phyloP scores from a whole-genome alignment of 2,329 filamentous ascomycete species.

The Ascochyta fabae region DNA sequence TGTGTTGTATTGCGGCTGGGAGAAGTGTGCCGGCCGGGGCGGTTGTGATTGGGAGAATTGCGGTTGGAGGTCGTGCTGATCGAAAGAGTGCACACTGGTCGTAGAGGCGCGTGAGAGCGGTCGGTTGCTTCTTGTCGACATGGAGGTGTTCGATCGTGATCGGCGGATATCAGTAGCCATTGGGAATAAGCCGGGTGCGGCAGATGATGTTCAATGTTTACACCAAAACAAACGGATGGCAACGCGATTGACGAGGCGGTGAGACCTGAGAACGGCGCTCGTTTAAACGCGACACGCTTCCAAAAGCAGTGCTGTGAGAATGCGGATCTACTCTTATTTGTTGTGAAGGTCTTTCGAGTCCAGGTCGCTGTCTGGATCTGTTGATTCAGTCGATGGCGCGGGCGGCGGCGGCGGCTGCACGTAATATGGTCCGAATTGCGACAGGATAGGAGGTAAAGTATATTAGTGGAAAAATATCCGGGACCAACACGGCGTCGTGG shows the following conservation, averaged over 20 bases:
- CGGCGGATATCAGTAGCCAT: conserved; percentile 50
- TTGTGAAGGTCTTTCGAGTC: conserved; percentile 3
- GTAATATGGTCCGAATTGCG: conserved; percentile 12
- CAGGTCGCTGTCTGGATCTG: neutral
- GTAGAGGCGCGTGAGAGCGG: conserved; percentile 58
- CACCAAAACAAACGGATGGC: conserved; percentile 41
- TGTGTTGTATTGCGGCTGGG: conserved; percentile 37
- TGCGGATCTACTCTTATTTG: conserved; percentile 26
- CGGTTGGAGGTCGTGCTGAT: conserved; percentile 38
- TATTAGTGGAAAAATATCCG: conserved; percentile 24
- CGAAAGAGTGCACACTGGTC: conserved; percentile 54
- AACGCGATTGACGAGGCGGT: conserved; percentile 16
- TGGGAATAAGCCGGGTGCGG: conserved; percentile 25
- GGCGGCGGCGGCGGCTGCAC: conserved; percentile 17
- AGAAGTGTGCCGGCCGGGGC: conserved; percentile 22
- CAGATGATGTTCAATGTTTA: conserved; percentile 36
- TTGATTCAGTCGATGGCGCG: conserved; percentile 7
- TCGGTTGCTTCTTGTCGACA: conserved; percentile 52
- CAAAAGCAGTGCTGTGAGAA: neutral
- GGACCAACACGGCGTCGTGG: conserved; percentile 26
- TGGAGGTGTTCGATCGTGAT: conserved; percentile 56
- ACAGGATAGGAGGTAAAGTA: conserved; percentile 18
- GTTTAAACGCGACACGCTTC: neutral
- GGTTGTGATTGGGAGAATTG: conserved; percentile 28
- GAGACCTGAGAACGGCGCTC: neutral